Evolutionary conservation across 108 stramenopile species (phyloP).

Genomic region (Skeletonema potamos): DNA sequence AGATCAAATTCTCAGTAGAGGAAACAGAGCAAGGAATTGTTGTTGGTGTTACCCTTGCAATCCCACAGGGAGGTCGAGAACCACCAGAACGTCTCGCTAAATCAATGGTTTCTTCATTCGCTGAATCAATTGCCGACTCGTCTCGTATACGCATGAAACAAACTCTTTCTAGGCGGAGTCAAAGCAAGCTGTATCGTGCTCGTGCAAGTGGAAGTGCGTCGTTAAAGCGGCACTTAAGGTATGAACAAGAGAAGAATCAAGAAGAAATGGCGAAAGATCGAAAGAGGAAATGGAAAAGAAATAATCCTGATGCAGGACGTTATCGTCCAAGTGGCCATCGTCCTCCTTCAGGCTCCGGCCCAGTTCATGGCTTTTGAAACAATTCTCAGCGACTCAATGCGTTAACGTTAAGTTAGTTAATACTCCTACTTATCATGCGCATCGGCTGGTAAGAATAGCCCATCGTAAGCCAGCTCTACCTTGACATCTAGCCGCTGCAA

Average conservation of each 20-base stretch:
- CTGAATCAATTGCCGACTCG: conserved; percentile 56
- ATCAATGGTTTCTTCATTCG: conserved; percentile 43
- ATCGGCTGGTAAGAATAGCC: conserved; percentile 19
- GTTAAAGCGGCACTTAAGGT: conserved; percentile 58
- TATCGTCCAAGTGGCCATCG: conserved; percentile 77
- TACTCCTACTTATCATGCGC: neutral
- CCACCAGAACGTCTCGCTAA: conserved; percentile 39
- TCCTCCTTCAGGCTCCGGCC: neutral
- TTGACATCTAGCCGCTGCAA: conserved; percentile 39
- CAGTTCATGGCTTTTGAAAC: neutral
- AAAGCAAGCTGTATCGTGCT: conserved; percentile 55
- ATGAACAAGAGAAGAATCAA: conserved; percentile 60
- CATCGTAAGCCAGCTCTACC: conserved; percentile 71
- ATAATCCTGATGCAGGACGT: conserved; percentile 77
- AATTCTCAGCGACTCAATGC: too few relatives aligned
- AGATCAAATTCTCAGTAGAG: conserved; percentile 51
- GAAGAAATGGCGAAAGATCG: conserved; percentile 86
- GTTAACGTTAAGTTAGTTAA: neutral
- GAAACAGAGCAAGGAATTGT: conserved; percentile 18
- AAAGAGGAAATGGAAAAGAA: conserved; percentile 73
- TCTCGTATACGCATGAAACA: conserved; percentile 49
- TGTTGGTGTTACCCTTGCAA: conserved; percentile 47
- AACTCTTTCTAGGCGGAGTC: conserved; percentile 51
- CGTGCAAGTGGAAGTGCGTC: conserved; percentile 46
- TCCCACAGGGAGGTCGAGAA: conserved; percentile 55